Evolutionary conservation across 345 rosid genomes (phyloP), one percentile per base, ranked within the genome.

Genomic region (Salix brachista): DNA sequence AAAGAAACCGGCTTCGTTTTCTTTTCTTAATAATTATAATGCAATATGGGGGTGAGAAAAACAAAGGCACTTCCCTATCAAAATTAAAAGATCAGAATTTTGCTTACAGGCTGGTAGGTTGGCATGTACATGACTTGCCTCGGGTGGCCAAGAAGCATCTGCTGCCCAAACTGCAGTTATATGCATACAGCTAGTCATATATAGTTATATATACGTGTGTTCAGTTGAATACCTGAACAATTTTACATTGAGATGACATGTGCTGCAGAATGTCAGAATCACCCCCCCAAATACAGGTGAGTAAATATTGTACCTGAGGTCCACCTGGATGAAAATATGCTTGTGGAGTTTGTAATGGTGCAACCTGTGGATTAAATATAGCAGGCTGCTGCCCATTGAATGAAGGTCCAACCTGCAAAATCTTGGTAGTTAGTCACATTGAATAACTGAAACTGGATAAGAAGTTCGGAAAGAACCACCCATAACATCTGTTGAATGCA

Each of bases 261-360:
- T 41, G 42, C 41, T 71, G 28, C 23, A 60, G 46, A 21, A 60
- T 4, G 7, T 70, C 72, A 6, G 9, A 21, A 44, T 4, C 44
- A 37, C 9, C 60, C 23, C 65, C 60, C 23, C 65, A 39, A 30
- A 46, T 13, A 42, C 18, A 75, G 37, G 19, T 6, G 16, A 41
- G 12, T 69, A 30, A 28, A 72, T 39, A 58, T 69, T 81, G 58
- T 77, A 94, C 96, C 92, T 89, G 94, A 78, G 91, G 90, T 79
- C 90, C 97, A 78, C 80, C 84, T 65, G 93, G 94, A 71, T 88
- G 97, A 75, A 87, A 87, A 88, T 90, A 95, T 39, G 90, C 78
- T 79, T 84, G 93, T 16, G 88, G 86, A 46, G 90, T 64, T 54
- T 87, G 93, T 85, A 86, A 46, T 50, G 90, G 86, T 69, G 91